Evolutionary conservation across 441 rosid species (phyloP).

Genomic region (Aquilaria agallochum): DNA sequence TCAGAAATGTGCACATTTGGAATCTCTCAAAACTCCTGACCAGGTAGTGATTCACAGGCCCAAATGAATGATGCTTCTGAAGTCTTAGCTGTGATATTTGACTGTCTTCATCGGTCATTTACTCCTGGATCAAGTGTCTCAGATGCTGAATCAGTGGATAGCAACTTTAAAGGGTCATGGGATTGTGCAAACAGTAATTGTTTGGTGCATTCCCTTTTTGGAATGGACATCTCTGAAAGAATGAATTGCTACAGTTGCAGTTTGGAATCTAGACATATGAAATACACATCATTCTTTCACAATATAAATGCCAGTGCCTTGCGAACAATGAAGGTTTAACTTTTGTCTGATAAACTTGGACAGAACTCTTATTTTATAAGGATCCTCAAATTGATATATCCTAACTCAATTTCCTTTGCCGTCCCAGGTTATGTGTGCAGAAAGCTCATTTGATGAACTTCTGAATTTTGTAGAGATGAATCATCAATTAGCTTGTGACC

Average conservation of each 20-base stretch:
- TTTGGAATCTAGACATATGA: conserved; percentile 85
- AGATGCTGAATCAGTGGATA: conserved; percentile 60
- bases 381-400: conserved; percentile 11
- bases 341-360: background rate
- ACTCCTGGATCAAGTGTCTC: conserved; percentile 50
- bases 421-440: conserved; percentile 57
- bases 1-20: background rate
- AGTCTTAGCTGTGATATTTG: conserved; percentile 83
- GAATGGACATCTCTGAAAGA: conserved; percentile 80
- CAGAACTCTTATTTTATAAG: background rate
- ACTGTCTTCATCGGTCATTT: conserved; percentile 89
- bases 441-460: conserved; percentile 72
- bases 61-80: conserved; percentile 99
- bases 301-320: conserved; percentile 93
- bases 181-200: conserved; percentile 73
- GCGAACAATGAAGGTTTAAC: conserved; percentile 76
- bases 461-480: conserved; percentile 82
- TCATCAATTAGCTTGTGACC: conserved; percentile 89
- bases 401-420: conserved; percentile 17
- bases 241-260: conserved; percentile 83
- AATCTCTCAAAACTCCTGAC: conserved; percentile 5
- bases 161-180: conserved; percentile 64
- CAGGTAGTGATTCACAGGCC: conserved; percentile 49
- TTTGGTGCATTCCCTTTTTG: conserved; percentile 84
- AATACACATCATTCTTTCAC: conserved; percentile 91